Evolutionary conservation across 2,329 filamentous ascomycete genomes (phyloP).

Genomic region (Xylaria polymorpha): DNA sequence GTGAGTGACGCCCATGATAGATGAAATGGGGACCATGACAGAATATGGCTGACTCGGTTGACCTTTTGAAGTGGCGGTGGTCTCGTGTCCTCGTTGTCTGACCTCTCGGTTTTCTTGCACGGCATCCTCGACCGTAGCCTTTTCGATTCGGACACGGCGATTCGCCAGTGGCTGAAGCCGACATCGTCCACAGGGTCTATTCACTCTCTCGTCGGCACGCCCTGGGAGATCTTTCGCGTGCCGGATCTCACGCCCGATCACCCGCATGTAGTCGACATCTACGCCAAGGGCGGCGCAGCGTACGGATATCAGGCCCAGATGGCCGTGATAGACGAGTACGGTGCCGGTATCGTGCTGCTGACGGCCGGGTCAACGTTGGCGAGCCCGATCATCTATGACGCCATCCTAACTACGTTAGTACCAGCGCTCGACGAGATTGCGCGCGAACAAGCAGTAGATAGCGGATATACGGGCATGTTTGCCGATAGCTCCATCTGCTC

Average conservation of each 20-base stretch:
- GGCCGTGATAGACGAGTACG: conserved; percentile 22
- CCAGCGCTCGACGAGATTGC: conserved; percentile 18
- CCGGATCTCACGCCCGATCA: conserved; percentile 15
- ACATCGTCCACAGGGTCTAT: conserved; percentile 21
- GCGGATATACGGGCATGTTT: conserved; percentile 20
- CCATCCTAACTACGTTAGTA: conserved; percentile 8
- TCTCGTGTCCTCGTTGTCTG: conserved; percentile 20
- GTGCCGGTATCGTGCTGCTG: conserved; percentile 10
- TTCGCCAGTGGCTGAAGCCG: conserved; percentile 17
- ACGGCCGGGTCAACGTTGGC: conserved; percentile 20
- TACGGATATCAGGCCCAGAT: conserved; percentile 29
- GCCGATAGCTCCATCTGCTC: not conserved
- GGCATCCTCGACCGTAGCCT: conserved; percentile 10
- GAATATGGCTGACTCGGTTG: not conserved
- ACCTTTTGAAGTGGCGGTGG: conserved; percentile 14
- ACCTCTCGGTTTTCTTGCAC: conserved; percentile 21
- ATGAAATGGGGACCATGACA: not conserved
- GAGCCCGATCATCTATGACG: conserved; percentile 1
- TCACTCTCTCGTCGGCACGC: conserved; percentile 19
- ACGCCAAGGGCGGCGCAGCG: conserved; percentile 22
- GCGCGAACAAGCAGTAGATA: conserved; percentile 3
- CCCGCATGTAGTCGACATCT: conserved; percentile 22
- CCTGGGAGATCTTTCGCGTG: conserved; percentile 27
- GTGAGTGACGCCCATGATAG: not conserved
- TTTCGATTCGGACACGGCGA: conserved; percentile 17